Conservation (phyloP, 1,284 basidiomycete species). For the Fereydounia khargensis region DNA sequence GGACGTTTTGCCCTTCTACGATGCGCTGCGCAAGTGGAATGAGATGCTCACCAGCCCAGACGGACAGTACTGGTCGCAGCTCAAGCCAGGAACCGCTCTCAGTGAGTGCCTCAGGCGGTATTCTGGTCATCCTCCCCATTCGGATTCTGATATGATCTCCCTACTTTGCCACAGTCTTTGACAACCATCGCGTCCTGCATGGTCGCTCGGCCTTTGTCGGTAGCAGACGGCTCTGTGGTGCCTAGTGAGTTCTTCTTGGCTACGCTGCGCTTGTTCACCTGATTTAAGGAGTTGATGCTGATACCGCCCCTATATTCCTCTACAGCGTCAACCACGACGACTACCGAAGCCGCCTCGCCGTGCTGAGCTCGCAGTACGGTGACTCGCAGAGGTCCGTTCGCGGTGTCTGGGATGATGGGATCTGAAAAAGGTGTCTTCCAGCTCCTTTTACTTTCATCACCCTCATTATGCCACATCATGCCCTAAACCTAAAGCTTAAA, state of each 20-base stretch:
- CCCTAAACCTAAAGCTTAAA: too few species aligned
- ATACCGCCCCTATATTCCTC: too few species aligned
- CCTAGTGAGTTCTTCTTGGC: conserved; percentile 67
- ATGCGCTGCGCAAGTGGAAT: conserved; percentile 74
- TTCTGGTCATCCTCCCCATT: too few species aligned
- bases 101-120: too few species aligned
- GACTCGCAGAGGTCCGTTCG: conserved; percentile 8
- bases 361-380: conserved; percentile 21
- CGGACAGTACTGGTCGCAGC: conserved; percentile 86
- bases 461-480: too few species aligned
- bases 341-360: conserved; percentile 35
- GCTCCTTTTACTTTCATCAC: too few species aligned
- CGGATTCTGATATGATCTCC: too few species aligned
- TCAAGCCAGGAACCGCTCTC: conserved; percentile 79
- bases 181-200: conserved; percentile 92
- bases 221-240: conserved; percentile 86
- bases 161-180: conserved; percentile 79
- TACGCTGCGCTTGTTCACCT: too few species aligned
- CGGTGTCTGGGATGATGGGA: conserved; percentile 47
- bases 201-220: conserved; percentile 87
- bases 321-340: conserved; percentile 43
- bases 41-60: conserved; percentile 72
- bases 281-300: too few species aligned
- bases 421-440: too few species aligned
- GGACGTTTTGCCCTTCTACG: conserved; percentile 65